Conservation (phyloP, 2,329 filamentous ascomycete genomes). For the Phialophora chinensis region DNA sequence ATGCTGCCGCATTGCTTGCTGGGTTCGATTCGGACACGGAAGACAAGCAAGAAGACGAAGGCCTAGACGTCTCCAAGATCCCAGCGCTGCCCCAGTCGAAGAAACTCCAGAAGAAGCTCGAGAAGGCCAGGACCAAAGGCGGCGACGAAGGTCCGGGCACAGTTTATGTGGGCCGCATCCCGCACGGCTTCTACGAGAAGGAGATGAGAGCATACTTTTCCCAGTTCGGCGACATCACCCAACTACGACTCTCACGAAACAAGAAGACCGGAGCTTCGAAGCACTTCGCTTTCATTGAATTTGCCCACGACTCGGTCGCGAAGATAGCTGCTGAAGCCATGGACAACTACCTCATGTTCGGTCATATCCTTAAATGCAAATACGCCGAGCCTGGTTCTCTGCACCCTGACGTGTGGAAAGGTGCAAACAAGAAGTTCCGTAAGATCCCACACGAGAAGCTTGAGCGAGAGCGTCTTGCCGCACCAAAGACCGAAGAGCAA, state of each 20-base stretch:
- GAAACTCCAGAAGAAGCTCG: conserved; percentile 56
- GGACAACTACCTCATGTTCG: conserved; percentile 96
- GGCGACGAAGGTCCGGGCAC: conserved; percentile 66
- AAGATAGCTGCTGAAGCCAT: conserved; percentile 93
- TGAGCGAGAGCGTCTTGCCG: conserved; percentile 74
- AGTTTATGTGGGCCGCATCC: conserved; percentile 86
- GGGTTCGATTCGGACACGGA: conserved; percentile 64
- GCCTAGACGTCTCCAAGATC: conserved; percentile 53
- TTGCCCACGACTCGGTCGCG: conserved; percentile 76
- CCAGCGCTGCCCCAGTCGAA: conserved; percentile 54
- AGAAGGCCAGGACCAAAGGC: conserved; percentile 57
- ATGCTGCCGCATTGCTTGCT: conserved; percentile 60
- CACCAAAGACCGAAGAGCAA: conserved; percentile 72
- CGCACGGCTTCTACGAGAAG: conserved; percentile 95
- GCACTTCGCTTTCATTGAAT: conserved; percentile 96
- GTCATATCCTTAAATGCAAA: conserved; percentile 89
- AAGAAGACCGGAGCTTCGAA: conserved; percentile 88
- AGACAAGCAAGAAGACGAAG: conserved; percentile 52
- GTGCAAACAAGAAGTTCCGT: conserved; percentile 89
- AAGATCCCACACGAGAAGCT: conserved; percentile 85
- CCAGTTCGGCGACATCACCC: conserved; percentile 85
- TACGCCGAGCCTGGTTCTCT: conserved; percentile 76
- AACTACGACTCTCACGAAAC: conserved; percentile 85
- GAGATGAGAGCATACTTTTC: conserved; percentile 93
- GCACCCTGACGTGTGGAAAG: conserved; percentile 84